Evolutionary conservation across 2,329 filamentous ascomycete genomes (phyloP).

Genomic region (Calonectria ilicicola): DNA sequence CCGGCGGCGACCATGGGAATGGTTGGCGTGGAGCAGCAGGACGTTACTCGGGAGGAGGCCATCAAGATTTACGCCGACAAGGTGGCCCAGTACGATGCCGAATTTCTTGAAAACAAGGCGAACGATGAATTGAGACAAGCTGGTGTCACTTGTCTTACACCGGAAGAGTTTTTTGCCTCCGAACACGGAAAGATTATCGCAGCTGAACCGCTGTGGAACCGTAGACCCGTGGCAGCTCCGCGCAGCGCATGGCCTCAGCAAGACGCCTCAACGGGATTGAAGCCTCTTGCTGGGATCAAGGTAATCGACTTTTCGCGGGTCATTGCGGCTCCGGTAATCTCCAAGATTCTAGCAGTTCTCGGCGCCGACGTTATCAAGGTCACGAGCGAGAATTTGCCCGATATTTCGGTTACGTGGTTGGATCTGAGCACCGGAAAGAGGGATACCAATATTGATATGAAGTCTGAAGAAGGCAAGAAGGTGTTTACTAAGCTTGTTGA

Average conservation of each 20-base stretch:
- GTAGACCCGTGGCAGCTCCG: constrained; percentile 32
- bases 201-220: constrained; percentile 1
- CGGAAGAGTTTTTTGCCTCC: constrained; percentile 46
- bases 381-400: constrained; percentile 46
- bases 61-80: constrained; percentile 39
- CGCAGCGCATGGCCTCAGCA: constrained; percentile 21
- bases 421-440: constrained; percentile 51
- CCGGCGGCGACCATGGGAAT: constrained; percentile 45
- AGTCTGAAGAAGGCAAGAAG: constrained; percentile 41
- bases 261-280: constrained; percentile 22
- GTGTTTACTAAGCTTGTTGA: constrained; percentile 38
- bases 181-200: constrained; percentile 32
- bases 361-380: constrained; percentile 50
- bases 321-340: constrained; percentile 50
- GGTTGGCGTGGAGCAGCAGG: constrained; percentile 43
- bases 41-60: constrained; percentile 44
- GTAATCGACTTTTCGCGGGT: constrained; percentile 50
- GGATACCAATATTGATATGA: constrained; percentile 47
- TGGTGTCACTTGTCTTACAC: constrained; percentile 47
- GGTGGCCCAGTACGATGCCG: constrained; percentile 41
- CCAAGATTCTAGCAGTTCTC: constrained; percentile 46
- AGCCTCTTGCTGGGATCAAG: constrained; percentile 48
- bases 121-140: constrained; percentile 50
- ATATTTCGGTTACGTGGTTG: constrained; percentile 45
- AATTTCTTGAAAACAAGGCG: constrained; percentile 45